Conservation (phyloP, 1,284 basidiomycete genomes). For the Trichosporon sp. region DNA sequence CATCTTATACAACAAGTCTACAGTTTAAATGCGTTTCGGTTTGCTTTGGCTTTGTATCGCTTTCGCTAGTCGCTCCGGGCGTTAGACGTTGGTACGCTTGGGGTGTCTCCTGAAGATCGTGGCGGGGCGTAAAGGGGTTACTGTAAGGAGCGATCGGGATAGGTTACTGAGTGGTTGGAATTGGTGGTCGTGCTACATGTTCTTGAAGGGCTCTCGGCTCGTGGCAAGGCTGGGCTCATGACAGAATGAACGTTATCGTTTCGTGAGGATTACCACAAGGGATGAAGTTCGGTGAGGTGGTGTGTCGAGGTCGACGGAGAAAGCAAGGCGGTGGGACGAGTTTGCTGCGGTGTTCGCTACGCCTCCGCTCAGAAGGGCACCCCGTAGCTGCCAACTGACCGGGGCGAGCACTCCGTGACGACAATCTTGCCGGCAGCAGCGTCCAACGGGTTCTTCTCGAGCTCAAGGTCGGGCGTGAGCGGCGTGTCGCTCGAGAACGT, state of each 20-base stretch:
- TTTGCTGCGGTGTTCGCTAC: background rate
- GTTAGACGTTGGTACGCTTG: background rate
- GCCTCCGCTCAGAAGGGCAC: conserved; percentile 2
- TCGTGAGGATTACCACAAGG: background rate
- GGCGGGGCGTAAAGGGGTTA: background rate
- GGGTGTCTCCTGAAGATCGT: conserved; percentile 6
- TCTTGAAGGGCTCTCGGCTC: background rate
- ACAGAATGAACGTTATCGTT: conserved; percentile 9
- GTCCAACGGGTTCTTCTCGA: conserved; percentile 56
- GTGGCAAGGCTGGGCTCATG: background rate
- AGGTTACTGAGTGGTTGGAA: background rate
- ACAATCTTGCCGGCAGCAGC: background rate
- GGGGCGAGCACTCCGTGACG: background rate
- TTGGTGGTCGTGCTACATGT: conserved; percentile 6
- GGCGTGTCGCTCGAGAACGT: conserved; percentile 17
- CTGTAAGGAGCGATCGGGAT: background rate
- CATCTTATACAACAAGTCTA: conserved; percentile 20
- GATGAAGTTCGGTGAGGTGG: too few relatives aligned
- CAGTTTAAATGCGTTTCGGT: background rate
- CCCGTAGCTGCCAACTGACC: background rate
- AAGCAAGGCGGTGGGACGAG: too few relatives aligned
- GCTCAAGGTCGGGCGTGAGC: conserved; percentile 10
- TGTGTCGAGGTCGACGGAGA: too few relatives aligned
- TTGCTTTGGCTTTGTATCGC: too few relatives aligned
- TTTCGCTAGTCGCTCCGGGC: too few relatives aligned